Base-by-base conservation (phyloP, 2,329 filamentous ascomycete species). In the Paracoccidioides brasiliensis region DNA sequence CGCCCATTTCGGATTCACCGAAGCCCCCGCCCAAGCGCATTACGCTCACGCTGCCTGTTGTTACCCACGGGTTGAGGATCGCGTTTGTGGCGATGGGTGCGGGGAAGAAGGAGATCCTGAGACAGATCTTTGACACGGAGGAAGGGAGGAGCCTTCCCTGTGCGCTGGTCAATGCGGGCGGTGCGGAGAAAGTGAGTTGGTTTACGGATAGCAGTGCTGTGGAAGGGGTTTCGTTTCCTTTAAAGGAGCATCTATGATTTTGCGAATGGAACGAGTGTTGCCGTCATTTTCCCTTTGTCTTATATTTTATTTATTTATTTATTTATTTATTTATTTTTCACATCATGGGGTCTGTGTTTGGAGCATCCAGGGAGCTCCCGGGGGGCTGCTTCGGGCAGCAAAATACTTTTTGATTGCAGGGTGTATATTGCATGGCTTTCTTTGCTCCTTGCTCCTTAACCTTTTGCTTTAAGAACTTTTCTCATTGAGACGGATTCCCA, bases 11-110 rank as follows among this genome's bases (percentile, higher is more conserved):
- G 66, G 88, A 97, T 75, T 95, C 89, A 45, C 93, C 93, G 52
- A 98, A 98, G 80, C 91, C 91, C 42, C 93, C 93, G 48, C 80
- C 89, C 48, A 85, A 82, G 73, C 83, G 93, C 65, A 95, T 98
- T 70, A 97, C 93, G 2, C 80, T 98, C 55, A 95, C 88, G 28
- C 76, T 98, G 58, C 91, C 90, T 14, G 93, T 98, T 45, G 85
- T 96, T 54, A 87, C 84, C 41, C 90, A 95, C 70, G 87, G 86
- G 42, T 78, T 90, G 59, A 88, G 84, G 72, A 84, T 97, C 62
- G 91, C 84, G 48, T 98, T 97, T 67, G 85, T 98, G 44, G 90
- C 90, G 10, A 96, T 90, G 1, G 93, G 93, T 8, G 86, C 69
- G 2, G 86, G 84, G 53, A 98, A 98, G 82, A 88, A 88, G 79